Base-by-base conservation (phyloP, 495 filamentous ascomycete genomes). In the Penicillium desertorum region DNA sequence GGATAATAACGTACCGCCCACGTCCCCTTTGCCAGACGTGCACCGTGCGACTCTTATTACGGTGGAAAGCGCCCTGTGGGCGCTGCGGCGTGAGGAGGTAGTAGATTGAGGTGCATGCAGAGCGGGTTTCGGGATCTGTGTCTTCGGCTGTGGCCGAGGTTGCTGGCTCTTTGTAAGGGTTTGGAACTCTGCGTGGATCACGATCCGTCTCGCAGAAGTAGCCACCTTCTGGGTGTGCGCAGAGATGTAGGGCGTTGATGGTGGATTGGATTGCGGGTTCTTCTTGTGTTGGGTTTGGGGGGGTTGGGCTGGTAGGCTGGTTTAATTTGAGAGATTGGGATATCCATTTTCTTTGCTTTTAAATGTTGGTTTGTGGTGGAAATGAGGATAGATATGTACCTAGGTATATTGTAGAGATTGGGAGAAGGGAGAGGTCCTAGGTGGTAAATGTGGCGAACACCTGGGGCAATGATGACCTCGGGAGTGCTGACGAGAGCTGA, bases 121-220 rank as follows among this genome's bases (percentile, higher is more conserved):
- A 44, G 14, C 51, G 41, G 10, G 11, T 3, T 45, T 45, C 19
- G 22, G 14, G 3, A 12, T 17, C 25, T 14, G 27, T 47, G 48
- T 52, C 19, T 22, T 34, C 23, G n/a, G 11, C 43, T 34, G 12
- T 34, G 44, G 6, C 20, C 25, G 34, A 10, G 4, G 16, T 25
- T 22, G 4, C 10, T n/a, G 23, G 7, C 10, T 16, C 30, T 25
- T 22, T 1, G 57, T 84, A 84, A 1, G 82, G 79, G 51, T 80
- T 79, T 4, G 81, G 76, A 23, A 85, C 63, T 14, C 66, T 72
- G 11, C 70, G 67, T 1, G 74, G 57, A 62, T 82, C 73, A 25
- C 81, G 79, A 71, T 90, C 82, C 6, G 83, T 88, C 66, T 86
- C 83, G 47, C 62, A 67, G 63, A 82, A 88, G 70, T 83, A 90